phyloP scores from a whole-genome alignment of 371 early-diverging fungal genomes.

The Mucor velutinosus region DNA sequence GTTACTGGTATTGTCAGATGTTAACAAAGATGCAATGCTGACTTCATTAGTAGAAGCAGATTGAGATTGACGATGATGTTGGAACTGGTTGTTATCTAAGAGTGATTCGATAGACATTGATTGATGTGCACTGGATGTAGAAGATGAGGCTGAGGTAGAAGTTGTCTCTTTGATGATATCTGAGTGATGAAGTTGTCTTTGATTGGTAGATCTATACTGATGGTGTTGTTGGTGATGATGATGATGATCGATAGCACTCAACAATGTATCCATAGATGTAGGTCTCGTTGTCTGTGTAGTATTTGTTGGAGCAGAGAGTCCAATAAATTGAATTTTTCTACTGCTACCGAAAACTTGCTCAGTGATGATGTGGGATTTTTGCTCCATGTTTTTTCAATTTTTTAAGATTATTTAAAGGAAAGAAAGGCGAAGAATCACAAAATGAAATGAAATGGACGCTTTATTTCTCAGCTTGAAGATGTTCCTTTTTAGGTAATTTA shows the following conservation, averaged over 20 bases:
- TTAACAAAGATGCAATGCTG: conserved; percentile 20
- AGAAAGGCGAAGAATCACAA: conserved; percentile 13
- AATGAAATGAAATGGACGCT: conserved; percentile 12
- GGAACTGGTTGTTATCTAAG: conserved; percentile 13
- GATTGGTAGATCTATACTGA: not conserved
- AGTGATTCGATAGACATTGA: conserved; percentile 40
- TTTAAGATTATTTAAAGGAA: not conserved
- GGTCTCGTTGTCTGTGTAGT: not conserved
- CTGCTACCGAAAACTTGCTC: conserved; percentile 48
- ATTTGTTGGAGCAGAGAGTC: conserved; percentile 14
- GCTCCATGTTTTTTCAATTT: conserved; percentile 19
- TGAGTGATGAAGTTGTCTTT: not conserved
- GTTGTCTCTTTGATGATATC: not conserved
- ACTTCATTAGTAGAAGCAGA: conserved; percentile 17
- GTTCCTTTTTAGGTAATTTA: not conserved
- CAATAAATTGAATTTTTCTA: conserved; percentile 45
- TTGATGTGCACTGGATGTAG: not conserved
- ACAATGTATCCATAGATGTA: conserved; percentile 19
- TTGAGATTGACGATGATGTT: conserved; percentile 18
- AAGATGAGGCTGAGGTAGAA: not conserved
- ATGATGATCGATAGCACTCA: conserved; percentile 23
- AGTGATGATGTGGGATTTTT: conserved; percentile 41
- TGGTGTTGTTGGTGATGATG: not conserved
- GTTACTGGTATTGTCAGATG: conserved; percentile 18
- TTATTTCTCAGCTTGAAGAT: not conserved